A percentile compares a stretch with the other conserved stretches of the same genome.
Conservation (phyloP, 139 green algal genomes). For the Chlamydomonas urium region DNA sequence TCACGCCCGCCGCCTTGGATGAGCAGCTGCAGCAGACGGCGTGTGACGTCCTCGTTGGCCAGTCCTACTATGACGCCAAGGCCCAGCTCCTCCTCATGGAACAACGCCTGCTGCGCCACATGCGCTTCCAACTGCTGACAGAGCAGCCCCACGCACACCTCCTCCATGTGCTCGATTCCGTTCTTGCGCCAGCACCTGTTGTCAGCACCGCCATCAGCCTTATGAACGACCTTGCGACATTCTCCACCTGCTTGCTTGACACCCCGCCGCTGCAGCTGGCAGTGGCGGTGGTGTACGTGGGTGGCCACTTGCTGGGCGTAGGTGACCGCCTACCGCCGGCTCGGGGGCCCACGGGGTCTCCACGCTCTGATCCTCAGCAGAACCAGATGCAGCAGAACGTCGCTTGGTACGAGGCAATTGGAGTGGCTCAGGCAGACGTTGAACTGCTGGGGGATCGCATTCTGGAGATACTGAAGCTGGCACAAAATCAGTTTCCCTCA, state of each 20-base stretch:
- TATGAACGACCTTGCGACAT: neutral
- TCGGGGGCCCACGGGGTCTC: neutral
- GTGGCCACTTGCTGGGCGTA: neutral
- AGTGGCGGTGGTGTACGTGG: neutral
- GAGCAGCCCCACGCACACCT: neutral
- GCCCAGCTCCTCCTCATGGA: neutral
- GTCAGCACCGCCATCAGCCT: neutral
- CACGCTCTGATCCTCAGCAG: neutral
- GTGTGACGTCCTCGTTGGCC: neutral
- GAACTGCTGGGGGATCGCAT: neutral
- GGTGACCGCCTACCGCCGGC: neutral
- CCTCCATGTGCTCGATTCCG: neutral
- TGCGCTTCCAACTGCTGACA: constrained; percentile 3
- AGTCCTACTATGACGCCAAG: neutral
- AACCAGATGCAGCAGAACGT: neutral
- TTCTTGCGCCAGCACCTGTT: neutral
- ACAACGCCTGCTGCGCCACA: neutral
- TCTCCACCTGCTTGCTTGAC: neutral
- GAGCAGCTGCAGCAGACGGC: neutral
- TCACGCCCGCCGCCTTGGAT: too few relatives aligned
- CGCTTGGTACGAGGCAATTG: neutral
- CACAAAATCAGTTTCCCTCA: too few relatives aligned
- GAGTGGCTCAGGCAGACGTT: neutral
- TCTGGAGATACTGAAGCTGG: neutral
- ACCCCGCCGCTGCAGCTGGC: neutral